Conservation (phyloP, 345 rosid genomes). For the Diplotaxis tenuifolia region DNA sequence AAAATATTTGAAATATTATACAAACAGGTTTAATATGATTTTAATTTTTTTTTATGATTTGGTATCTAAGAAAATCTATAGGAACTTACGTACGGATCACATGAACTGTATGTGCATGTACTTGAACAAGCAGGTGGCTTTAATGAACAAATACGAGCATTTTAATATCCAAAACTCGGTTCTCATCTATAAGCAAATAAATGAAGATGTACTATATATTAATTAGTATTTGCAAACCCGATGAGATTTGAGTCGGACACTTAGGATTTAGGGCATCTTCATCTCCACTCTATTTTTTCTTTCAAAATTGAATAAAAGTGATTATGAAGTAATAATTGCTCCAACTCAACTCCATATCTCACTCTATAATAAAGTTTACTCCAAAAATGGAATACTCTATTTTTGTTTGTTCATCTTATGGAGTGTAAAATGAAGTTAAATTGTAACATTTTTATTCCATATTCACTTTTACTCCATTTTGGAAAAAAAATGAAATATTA, state of each 20-base stretch:
- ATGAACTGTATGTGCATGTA: conserved; percentile 35
- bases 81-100: conserved; percentile 32
- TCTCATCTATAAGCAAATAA: conserved; percentile 19
- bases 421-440: too few species aligned
- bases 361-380: too few species aligned
- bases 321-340: too few species aligned
- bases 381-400: too few species aligned
- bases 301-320: too few species aligned
- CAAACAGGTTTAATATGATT: not conserved
- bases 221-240: not conserved
- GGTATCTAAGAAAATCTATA: conserved; percentile 14
- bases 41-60: not conserved
- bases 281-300: too few species aligned
- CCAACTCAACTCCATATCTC: too few species aligned
- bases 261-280: not conserved
- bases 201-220: not conserved
- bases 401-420: too few species aligned
- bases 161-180: conserved; percentile 1
- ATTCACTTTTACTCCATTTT: too few species aligned
- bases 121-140: conserved; percentile 33
- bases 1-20: not conserved
- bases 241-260: not conserved
- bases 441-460: too few species aligned
- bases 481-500: too few species aligned
- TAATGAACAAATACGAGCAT: not conserved